Evolutionary conservation across 441 rosid species (phyloP), one percentile per base, ranked within the genome.

Genomic region (Arabidopsis lyrata): DNA sequence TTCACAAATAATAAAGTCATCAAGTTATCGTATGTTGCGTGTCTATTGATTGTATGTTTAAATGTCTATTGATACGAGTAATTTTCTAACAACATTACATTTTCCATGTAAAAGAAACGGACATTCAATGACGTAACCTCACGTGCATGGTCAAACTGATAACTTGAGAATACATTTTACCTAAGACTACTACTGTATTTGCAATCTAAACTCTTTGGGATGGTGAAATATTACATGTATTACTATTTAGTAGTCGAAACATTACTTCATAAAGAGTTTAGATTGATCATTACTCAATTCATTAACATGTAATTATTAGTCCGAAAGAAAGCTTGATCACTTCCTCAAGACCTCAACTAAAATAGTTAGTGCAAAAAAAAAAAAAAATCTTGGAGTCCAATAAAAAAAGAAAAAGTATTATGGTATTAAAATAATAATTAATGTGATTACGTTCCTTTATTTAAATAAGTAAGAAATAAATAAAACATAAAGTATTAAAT

Each of bases 111-210:
- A 53, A 32, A 45, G 29, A 34, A 70, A 59, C 39, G 59, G 50
- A 59, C 50, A 66, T 65, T 57, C 59, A 66, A 10, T 66, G 66
- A 57, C 77, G 45, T 66, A 57, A 74, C 27, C 10, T 65, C 53
- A 48, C 60, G 54, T 59, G 73, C 62, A 66, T 66, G 55, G 78
- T 66, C 66, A 66, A 66, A 52, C 47, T 58, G 12, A 65, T 47
- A 16, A 57, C 38, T 57, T 57, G 24, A 66, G 52, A 32, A 56
- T 13, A 8, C 9, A 11, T 4, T 29, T 29, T 29, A 29, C 6
- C 31, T 29, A 29, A 29, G 31, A 29, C 31, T 36, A 29, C 31
- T 36, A 36, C 41, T 36, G 14, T 1, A 18, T 49, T 18, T 49
- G 20, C 56, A 22, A 22, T n/a, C 3, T 44, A 44, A 15, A 6